Evolutionary conservation across 2,329 filamentous ascomycete species (phyloP).

Genomic region (Leptosphaerulina australis): DNA sequence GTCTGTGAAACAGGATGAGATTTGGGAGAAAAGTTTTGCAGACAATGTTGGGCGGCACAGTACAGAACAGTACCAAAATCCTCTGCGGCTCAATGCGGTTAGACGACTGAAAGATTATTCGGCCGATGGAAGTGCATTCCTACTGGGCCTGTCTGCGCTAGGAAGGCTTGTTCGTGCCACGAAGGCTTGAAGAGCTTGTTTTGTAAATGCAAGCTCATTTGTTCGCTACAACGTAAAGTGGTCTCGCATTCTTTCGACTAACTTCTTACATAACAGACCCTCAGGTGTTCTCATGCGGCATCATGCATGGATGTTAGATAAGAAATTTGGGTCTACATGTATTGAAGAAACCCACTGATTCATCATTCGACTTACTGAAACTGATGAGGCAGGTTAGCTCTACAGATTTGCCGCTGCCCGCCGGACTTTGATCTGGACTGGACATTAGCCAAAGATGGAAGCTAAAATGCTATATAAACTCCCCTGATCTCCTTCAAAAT

Average conservation of each 20-base stretch:
- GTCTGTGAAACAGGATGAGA: no score
- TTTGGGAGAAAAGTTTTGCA: no score
- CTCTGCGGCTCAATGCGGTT: no score
- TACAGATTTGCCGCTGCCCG: not conserved
- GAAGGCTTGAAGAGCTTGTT: constrained; percentile 4
- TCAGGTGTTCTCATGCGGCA: not conserved
- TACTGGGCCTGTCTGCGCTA: no score
- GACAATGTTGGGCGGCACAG: no score
- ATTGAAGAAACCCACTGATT: not conserved
- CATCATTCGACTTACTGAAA: not conserved
- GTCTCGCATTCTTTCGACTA: not conserved
- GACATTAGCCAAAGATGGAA: not conserved
- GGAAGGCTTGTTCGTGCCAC: no score
- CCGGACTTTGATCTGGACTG: not conserved
- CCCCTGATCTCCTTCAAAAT: not conserved
- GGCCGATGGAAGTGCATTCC: no score
- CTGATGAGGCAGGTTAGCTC: not conserved
- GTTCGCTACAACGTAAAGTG: not conserved
- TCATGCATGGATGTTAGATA: not conserved
- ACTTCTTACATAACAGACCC: not conserved
- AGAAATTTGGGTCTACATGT: not conserved
- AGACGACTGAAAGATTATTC: no score
- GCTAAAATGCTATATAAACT: not conserved
- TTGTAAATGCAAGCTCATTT: not conserved
- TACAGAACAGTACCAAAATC: no score